A percentile compares a stretch with the other conserved stretches of the same genome.
Conservation (phyloP, 805 yeast species). For the Wickerhamiella sergipiensis region DNA sequence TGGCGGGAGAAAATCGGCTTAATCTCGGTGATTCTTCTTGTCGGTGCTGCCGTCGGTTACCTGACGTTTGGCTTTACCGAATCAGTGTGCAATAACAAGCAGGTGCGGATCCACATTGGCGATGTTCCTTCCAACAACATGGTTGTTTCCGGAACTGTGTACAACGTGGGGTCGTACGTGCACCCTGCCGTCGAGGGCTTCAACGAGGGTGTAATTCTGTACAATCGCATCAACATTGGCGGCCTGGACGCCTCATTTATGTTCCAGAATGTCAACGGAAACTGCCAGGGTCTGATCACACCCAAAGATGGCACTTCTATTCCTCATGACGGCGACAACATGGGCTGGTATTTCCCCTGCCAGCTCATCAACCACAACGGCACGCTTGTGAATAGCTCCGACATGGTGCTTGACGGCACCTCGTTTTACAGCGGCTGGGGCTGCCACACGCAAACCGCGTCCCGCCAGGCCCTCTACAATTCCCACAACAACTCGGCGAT, state of each 20-base stretch:
- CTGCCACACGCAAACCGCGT: constrained; percentile 65
- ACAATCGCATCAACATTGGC: constrained; percentile 80
- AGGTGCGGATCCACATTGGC: constrained; percentile 41
- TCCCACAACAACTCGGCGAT: constrained; percentile 50
- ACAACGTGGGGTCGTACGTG: constrained; percentile 47
- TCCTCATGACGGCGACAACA: constrained; percentile 41
- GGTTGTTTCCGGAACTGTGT: constrained; percentile 73
- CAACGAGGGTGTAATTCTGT: constrained; percentile 55
- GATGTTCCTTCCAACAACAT: constrained; percentile 48
- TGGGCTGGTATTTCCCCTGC: constrained; percentile 98
- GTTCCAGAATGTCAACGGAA: constrained; percentile 87
- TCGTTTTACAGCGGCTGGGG: constrained; percentile 73
- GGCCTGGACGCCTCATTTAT: constrained; percentile 40
- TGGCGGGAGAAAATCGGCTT: constrained; percentile 95
- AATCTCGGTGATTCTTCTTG: constrained; percentile 53
- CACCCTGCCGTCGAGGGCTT: constrained; percentile 83
- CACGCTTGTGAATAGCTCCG: constrained; percentile 46
- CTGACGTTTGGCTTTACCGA: constrained; percentile 82
- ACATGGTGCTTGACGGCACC: constrained; percentile 20
- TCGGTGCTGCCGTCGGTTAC: constrained; percentile 72
- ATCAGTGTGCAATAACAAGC: constrained; percentile 50
- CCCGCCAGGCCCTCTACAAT: constrained; percentile 54
- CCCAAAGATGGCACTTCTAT: constrained; percentile 60
- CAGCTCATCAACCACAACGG: constrained; percentile 45
- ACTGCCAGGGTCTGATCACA: constrained; percentile 64